Base-by-base conservation (phyloP, 1,139 yeast species). In the Pichia sp. region DNA sequence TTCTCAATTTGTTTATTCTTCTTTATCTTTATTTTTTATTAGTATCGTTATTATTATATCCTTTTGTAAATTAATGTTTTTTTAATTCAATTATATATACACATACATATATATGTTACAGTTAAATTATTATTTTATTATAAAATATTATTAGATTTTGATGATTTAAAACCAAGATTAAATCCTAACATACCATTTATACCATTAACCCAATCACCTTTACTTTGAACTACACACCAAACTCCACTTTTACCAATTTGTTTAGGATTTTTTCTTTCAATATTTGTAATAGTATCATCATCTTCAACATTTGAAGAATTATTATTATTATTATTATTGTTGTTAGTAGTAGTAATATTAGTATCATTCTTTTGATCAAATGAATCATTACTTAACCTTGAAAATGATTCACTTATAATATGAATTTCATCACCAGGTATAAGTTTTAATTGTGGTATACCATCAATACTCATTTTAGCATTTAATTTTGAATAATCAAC, bases 131-230 rank as follows among this genome's bases (percentile, higher is more conserved):
- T 16, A 16, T 16, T 16, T 16, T 16, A 16, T 16, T 16, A 16
- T 16, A 16, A 16, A 16, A 16, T 16, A 16, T 16, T 16, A 20
- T 22, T 12, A 1, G 28, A 20, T 32, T 42, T 45, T 20, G 48
- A n/a, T 30, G 49, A 45, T 40, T 38, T 81, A 62, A 90, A 90
- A 43, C 87, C 76, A 22, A 89, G 80, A 60, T 90, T 90, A 71
- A 90, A 90, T 2, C 97, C 97, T 35, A 90, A 66, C 50, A 90
- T 70, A 53, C 86, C 90, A 58, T 90, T 90, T 47, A 90, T 80
- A 42, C 94, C 96, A 49, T 76, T 76, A 2, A 90, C 87, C 97
- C 97, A 90, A 61, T 90, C 97, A 52, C 84, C 82, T 51, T 82
- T 87, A 11, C 82, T 72, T 46, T 81, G 74, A 0, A 95, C 87